Conservation (phyloP, 164 flowering plant species). For the Annona squamosa region DNA sequence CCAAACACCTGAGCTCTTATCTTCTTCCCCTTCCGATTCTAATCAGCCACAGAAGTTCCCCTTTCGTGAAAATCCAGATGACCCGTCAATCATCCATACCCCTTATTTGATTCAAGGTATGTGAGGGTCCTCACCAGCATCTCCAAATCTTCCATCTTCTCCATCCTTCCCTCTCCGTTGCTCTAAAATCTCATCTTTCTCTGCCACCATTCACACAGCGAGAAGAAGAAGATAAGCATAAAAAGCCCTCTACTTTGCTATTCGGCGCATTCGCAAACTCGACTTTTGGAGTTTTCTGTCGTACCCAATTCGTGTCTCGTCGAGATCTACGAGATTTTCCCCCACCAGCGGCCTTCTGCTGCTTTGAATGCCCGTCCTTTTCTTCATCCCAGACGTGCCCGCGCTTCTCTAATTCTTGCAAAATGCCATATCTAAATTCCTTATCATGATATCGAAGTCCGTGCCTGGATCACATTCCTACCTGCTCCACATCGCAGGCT, state of each 20-base stretch:
- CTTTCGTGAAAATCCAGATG: slow-evolving; percentile 8
- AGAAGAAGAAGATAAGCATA: neutral
- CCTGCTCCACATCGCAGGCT: neutral
- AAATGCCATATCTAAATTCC: neutral
- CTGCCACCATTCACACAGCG: slow-evolving; percentile 10
- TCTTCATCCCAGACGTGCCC: neutral
- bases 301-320: slow-evolving; percentile 17
- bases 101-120: slow-evolving; percentile 27
- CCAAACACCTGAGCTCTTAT: slow-evolving; percentile 10
- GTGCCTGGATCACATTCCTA: slow-evolving; percentile 4
- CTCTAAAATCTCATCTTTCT: slow-evolving; percentile 12
- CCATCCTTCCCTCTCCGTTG: slow-evolving; percentile 13
- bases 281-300: slow-evolving; percentile 10
- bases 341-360: neutral
- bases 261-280: neutral
- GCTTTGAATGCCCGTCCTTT: neutral
- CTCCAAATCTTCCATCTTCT: neutral
- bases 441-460: slow-evolving; percentile 16
- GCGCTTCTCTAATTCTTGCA: neutral
- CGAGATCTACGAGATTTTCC: neutral
- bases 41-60: slow-evolving; percentile 6
- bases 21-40: slow-evolving; percentile 1
- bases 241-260: neutral
- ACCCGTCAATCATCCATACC: slow-evolving; percentile 15
- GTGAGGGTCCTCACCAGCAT: slow-evolving; percentile 4